Evolutionary conservation across 768 basidiomycete genomes (phyloP).

Genomic region (Flagelloscypha sp.): DNA sequence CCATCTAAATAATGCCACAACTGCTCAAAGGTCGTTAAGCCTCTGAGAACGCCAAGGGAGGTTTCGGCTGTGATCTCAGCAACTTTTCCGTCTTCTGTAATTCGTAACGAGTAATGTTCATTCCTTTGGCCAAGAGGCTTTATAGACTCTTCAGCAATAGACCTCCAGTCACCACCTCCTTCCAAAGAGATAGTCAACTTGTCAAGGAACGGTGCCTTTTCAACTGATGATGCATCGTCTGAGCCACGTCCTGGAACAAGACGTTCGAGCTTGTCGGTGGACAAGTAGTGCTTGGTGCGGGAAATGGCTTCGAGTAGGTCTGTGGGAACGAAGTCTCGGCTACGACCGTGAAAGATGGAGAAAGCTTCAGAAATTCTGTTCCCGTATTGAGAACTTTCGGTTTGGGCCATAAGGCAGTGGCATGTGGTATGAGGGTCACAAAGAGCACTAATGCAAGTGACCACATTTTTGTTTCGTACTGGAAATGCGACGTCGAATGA

Average conservation of each 20-base stretch:
- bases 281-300: constrained; percentile 36
- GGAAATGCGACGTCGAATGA: too few species aligned
- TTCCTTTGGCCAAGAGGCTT: constrained; percentile 39
- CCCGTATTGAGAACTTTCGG: constrained; percentile 39
- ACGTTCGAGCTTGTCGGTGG: constrained; percentile 48
- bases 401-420: constrained; percentile 37
- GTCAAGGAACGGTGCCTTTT: constrained; percentile 31
- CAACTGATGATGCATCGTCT: constrained; percentile 31
- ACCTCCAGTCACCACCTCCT: constrained; percentile 21
- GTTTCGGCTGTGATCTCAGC: constrained; percentile 53
- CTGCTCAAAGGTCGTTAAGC: constrained; percentile 67
- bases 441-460: too few species aligned
- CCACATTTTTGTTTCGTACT: too few species aligned
- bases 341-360: constrained; percentile 37
- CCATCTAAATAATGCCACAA: constrained; percentile 50
- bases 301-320: constrained; percentile 54
- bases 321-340: constrained; percentile 35
- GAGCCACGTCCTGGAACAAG: constrained; percentile 54
- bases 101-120: constrained; percentile 53
- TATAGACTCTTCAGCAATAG: constrained; percentile 49
- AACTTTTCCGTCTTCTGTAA: constrained; percentile 44
- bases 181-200: constrained; percentile 36
- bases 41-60: constrained; percentile 60
- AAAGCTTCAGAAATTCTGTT: constrained; percentile 35
- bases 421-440: too few species aligned